Base-by-base conservation (phyloP, 495 filamentous ascomycete genomes). In the Penicillium cataractarum region DNA sequence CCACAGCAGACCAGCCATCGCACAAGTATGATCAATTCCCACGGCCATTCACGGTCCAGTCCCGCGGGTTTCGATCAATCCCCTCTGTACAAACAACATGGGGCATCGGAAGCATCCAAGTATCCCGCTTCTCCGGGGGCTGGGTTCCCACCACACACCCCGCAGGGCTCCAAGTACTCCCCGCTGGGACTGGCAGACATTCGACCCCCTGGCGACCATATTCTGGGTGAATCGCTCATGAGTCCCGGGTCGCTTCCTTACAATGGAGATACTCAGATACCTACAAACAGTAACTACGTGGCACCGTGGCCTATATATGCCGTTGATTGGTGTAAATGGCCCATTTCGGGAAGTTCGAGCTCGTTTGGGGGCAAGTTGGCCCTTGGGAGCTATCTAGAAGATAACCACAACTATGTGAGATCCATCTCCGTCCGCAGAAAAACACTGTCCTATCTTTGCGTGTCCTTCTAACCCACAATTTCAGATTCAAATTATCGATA, bases 251-350 rank as follows among this genome's bases (percentile, higher is more conserved):
- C 68, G n/a, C 60, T 74, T 33, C 65, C 77, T 17, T 76, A 75
- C 57, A 78, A 80, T 58, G 74, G 73, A 29, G 85, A 87, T 39
- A 76, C 69, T 21, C 78, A 83, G 37, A 70, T 84, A 6, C 81
- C 87, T 0, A 84, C 83, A 8, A 92, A 90, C 67, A 89, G 93
- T 78, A 97, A 94, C 67, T 98, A 98, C 75, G 80, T 97, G 65
- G 93, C 93, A 6, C 93, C 93, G 2, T 99, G 95, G 92, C 88
- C 92, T 39, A 89, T 96, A 40, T 98, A 97, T 75, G 93, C 96
- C 9, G 91, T 96, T 64, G 96, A 99, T 80, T 99, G 96, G 96
- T 99, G 95, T 76, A 98, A 98, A 77, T 99, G 96, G 96, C 84
- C 89, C n/a, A 86, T 93, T 2, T 84, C 89, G 39, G 85, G 85